phyloP scores from a whole-genome alignment of 1,139 yeast genomes.

The Yamadazyma blattariae region DNA sequence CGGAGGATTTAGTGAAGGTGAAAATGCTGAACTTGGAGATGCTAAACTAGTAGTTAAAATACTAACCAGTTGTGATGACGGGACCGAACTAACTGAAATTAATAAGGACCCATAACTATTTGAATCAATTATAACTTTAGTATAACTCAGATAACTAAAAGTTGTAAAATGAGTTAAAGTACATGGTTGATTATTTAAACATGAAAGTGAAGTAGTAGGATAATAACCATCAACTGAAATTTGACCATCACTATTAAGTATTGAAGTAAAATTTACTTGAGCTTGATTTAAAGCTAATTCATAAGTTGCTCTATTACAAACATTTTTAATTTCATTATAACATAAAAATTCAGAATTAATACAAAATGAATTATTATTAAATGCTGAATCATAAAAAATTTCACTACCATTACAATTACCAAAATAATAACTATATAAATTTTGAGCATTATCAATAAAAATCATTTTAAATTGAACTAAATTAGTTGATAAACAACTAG shows the following conservation, averaged over 20 bases:
- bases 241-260: background rate
- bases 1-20: background rate
- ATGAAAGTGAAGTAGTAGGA: slow-evolving; percentile 9
- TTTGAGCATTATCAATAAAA: slow-evolving; percentile 6
- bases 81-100: background rate
- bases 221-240: slow-evolving; percentile 8
- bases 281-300: slow-evolving; percentile 8
- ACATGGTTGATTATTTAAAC: slow-evolving; percentile 10
- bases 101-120: background rate
- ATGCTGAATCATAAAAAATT: slow-evolving; percentile 8
- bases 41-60: background rate
- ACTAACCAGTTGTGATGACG: background rate
- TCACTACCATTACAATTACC: slow-evolving; percentile 14
- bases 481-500: slow-evolving; percentile 12
- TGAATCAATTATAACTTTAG: background rate
- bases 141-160: background rate
- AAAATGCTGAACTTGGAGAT: background rate
- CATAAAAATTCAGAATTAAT: slow-evolving; percentile 11
- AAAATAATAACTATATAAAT: slow-evolving; percentile 12
- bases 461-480: slow-evolving; percentile 14
- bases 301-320: slow-evolving; percentile 7
- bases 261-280: background rate
- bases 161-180: slow-evolving; percentile 7
- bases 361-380: slow-evolving; percentile 8
- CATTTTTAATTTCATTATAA: slow-evolving; percentile 1